Percentiles rank a stretch among this genome's conserved stretches.
phyloP scores from a whole-genome alignment of 164 flowering plant species.

The Brasenia schreberi region DNA sequence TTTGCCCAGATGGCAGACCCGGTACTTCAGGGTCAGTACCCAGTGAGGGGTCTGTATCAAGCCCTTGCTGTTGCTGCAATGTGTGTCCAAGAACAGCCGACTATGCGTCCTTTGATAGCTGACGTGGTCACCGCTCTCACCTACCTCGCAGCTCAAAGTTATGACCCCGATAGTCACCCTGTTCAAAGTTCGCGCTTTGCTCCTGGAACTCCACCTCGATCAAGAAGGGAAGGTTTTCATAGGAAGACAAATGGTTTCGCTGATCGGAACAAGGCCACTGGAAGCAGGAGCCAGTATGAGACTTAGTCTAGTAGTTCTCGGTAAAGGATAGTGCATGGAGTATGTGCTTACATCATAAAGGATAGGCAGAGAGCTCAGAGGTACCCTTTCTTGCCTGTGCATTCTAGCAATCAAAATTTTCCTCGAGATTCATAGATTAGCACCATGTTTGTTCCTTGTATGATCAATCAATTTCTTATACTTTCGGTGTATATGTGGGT shows the following conservation, averaged over 20 bases:
- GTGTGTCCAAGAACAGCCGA: conserved; percentile 91
- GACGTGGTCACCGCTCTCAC: conserved; percentile 81
- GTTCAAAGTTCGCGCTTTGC: conserved; percentile 27
- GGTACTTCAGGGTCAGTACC: conserved; percentile 60
- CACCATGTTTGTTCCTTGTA: neutral
- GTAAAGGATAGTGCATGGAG: no score
- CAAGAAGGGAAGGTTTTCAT: conserved; percentile 15
- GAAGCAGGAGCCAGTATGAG: neutral
- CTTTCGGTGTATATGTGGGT: conserved; percentile 14
- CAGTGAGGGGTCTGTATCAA: conserved; percentile 68
- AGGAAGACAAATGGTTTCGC: conserved; percentile 10
- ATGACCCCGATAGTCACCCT: conserved; percentile 33
- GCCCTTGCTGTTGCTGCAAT: conserved; percentile 90
- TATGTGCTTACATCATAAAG: no score
- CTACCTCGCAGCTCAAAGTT: conserved; percentile 63
- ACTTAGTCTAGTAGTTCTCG: neutral
- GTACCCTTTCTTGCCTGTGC: conserved; percentile 6
- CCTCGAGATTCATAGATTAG: neutral
- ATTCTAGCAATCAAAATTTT: conserved; percentile 15
- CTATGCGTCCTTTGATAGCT: conserved; percentile 68
- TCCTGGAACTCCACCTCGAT: conserved; percentile 33
- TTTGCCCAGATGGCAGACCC: conserved; percentile 81
- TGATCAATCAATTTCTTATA: neutral
- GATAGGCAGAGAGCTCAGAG: conserved; percentile 3
- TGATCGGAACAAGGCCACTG: neutral